Conservation (phyloP, 2,329 filamentous ascomycete species). For the Pseudogymnoascus sp. region DNA sequence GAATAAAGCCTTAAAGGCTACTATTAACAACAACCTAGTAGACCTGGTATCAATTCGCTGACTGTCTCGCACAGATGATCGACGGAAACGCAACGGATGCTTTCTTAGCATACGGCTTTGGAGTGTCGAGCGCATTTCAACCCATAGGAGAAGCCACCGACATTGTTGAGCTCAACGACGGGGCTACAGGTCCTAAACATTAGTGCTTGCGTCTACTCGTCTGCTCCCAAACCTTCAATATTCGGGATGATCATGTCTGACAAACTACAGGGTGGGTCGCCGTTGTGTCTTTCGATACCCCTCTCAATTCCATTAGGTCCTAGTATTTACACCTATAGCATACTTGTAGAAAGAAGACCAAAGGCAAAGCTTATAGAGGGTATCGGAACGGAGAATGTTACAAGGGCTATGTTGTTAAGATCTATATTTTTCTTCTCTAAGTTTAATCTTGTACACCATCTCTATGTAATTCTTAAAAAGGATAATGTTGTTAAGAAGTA, state of each 20-base stretch:
- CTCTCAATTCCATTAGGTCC: conserved; percentile 16
- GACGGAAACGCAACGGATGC: no score
- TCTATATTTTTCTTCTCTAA: not conserved
- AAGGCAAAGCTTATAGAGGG: not conserved
- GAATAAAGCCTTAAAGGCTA: not conserved
- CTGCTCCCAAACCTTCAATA: conserved; percentile 8
- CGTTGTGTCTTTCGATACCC: conserved; percentile 14
- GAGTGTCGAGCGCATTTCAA: no score
- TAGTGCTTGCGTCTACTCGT: no score
- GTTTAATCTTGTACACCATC: not conserved
- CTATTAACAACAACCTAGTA: conserved; percentile 10
- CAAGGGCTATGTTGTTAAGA: not conserved
- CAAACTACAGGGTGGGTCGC: conserved; percentile 15
- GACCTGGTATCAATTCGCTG: no score
- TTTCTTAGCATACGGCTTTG: no score
- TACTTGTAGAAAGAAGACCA: no score
- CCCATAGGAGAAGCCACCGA: no score
- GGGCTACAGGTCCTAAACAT: no score
- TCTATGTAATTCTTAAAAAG: not conserved
- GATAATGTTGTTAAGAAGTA: not conserved
- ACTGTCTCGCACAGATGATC: no score
- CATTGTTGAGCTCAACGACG: no score
- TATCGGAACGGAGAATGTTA: conserved; percentile 3
- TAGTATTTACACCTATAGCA: no score
- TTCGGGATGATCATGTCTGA: conserved; percentile 12